A percentile compares a stretch with the other conserved stretches of the same genome.
Conservation (phyloP, 441 rosid genomes). For the California macrophylla region DNA sequence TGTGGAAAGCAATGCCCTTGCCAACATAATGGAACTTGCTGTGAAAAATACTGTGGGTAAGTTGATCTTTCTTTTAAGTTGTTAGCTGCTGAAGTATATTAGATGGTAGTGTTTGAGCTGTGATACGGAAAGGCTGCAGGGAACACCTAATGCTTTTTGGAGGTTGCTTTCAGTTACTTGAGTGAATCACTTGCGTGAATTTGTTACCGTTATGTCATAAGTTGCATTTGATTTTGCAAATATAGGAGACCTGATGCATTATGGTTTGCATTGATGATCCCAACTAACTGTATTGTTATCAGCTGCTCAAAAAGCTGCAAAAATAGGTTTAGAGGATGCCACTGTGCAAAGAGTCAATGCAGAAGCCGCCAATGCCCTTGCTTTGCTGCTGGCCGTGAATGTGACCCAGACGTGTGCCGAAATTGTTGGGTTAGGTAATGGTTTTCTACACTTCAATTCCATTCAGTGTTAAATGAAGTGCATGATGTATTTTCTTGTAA, state of each 20-base stretch:
- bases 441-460: neutral
- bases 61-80: conserved; percentile 21
- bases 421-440: conserved; percentile 61
- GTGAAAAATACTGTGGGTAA: conserved; percentile 95
- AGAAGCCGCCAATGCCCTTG: conserved; percentile 83
- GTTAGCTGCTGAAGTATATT: neutral
- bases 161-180: neutral
- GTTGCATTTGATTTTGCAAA: neutral
- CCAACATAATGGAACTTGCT: conserved; percentile 58
- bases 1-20: conserved; percentile 84
- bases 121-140: neutral
- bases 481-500: neutral
- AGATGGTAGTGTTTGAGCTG: neutral
- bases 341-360: conserved; percentile 85
- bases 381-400: conserved; percentile 84
- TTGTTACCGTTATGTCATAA: neutral
- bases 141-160: neutral
- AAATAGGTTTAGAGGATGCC: conserved; percentile 84
- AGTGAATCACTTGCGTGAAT: neutral
- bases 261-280: conserved; percentile 2
- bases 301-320: conserved; percentile 82
- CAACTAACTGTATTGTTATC: conserved; percentile 23
- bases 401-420: conserved; percentile 91
- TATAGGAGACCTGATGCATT: neutral
- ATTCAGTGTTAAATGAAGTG: neutral